Base-by-base conservation (phyloP, 768 basidiomycete species). In the Crepidotus variabilis region DNA sequence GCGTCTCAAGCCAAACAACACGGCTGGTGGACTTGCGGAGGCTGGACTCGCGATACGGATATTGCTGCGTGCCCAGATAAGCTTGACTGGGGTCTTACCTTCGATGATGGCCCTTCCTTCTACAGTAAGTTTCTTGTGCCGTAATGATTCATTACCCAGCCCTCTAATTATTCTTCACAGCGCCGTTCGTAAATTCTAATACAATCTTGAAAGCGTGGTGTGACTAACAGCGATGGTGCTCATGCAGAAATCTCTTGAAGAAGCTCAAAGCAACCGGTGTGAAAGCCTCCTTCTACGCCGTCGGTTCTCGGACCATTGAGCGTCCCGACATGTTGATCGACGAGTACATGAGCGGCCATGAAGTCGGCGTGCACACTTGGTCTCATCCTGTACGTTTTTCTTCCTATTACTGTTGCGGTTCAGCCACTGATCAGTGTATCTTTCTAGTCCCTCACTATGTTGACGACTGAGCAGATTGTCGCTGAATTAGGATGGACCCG, bases 401-500 rank as follows among this genome's bases (percentile, higher is more conserved):
- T 33, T 35, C 10, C 43, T 7, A 21, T 33, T 33, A 48, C 21
- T 46, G 16, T 22, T 22, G 1, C 46, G 46, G 16, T 9, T 47
- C 9, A 21, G 47, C 34, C 22, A n/a, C 32, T 46, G 39, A 36
- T n/a, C n/a, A n/a, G n/a, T 14, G 54, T 69, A 16, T 59, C 46
- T 6, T 36, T 34, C 34, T 58, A 86, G 85, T 77, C 78, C 23
- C 77, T 86, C 54, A 92, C 91, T 0, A 74, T 78, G 23, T 74
- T 91, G 57, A 86, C 90, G 32, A 96, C 83, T 62, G 85, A 81
- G 64, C 79, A 95, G 75, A 81, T 96, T 52, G 92, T 98, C 14
- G 94, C 94, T 13, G 94, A 97, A 72, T 78, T 98, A 20, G 94
- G 92, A 36, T 98, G 91, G 88, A 89, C 93, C 45, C 87, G 87